These are phyloP conservation scores for Fusarium vanettenii DNA, from an alignment of 2,329 filamentous ascomycete species.

Conservation along the genomic window DNA sequence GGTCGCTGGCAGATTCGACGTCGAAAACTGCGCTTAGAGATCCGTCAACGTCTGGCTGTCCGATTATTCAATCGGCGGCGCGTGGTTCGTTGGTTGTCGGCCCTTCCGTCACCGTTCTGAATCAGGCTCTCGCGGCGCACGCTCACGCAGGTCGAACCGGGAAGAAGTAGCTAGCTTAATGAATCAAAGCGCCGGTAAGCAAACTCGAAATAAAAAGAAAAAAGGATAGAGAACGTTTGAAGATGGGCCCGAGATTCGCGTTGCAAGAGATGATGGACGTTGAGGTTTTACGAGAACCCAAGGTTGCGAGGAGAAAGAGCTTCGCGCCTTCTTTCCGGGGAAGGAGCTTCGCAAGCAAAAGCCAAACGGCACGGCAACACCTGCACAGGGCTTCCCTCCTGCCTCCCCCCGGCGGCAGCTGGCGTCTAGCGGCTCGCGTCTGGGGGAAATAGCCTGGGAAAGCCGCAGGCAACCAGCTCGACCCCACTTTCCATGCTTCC, in stretches of 20 bases:
- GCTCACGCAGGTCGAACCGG: conserved; percentile 9
- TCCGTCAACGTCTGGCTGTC: not conserved
- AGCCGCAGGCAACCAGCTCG: conserved; percentile 6
- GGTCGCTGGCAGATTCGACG: not conserved
- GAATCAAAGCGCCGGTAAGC: not conserved
- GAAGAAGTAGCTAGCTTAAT: not conserved
- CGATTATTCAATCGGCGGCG: not conserved
- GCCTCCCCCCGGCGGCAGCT: conserved; percentile 16
- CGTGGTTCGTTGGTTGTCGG: conserved; percentile 1
- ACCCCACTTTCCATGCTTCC: not conserved
- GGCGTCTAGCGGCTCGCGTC: conserved; percentile 38
- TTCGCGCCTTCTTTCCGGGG: conserved; percentile 33
- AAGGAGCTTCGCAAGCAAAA: conserved; percentile 40
- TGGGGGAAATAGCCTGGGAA: conserved; percentile 37
- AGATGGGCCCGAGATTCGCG: not conserved
- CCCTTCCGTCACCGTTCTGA: conserved; percentile 5
- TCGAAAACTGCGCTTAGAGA: not conserved
- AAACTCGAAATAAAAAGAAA: not conserved
- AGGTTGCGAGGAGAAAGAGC: conserved; percentile 15
- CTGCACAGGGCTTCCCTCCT: not conserved
- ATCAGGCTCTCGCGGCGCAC: conserved; percentile 16
- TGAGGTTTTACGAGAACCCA: not conserved
- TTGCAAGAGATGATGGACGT: not conserved
- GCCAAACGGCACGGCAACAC: conserved; percentile 7
- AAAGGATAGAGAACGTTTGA: not conserved